Evolutionary conservation across 2,329 filamentous ascomycete species (phyloP), one percentile per base, ranked within the genome.

Genomic region (Colletotrichum tamarilloi): DNA sequence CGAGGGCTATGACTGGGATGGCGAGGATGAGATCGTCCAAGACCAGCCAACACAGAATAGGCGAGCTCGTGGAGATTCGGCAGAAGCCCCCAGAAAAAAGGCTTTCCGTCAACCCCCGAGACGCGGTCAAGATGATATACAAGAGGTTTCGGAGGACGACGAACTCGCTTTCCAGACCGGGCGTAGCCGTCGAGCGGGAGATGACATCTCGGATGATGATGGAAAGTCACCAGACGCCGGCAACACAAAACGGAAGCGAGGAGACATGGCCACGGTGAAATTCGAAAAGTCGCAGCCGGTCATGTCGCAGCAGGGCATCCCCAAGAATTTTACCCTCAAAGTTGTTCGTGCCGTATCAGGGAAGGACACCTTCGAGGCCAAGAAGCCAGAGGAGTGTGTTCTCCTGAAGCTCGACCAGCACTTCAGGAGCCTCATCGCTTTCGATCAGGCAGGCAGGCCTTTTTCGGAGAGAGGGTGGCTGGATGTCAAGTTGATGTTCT

Each of bases 401-500:
- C 14, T 38, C 28, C 49, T 73, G 35, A 38, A 7, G 30, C 22
- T 60, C 5, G 28, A 24, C 3, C 3, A 46, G 30, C 19, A 60
- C 1, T 26, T 8, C 14, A 52, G 19, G 5, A 42, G 16, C 7
- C 62, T 65, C 24, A 2, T 73, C 19, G 60, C 46, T 4, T 38
- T 56, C 5, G 5, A 60, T 35, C 1, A 9, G 0, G 19, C 32
- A 8, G n/a, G 24, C 9, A 16, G 53, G 42, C 14, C 14, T 5
- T 58, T 22, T 32, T 52, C 55, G n/a, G 56, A 56, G 4, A 62
- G 58, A 14, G 30, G 35, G 6, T 74, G 72, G 72, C 30, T 74
- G 4, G 72, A 72, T 1, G 62, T 64, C 12, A 74, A 68, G 38
- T 11, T 72, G 16, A 63, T 46, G 19, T 53, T 24, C 4, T 74